Evolutionary conservation across 352 stramenopile genomes (phyloP).

Genomic region (Globisporangium megalacanthum): DNA sequence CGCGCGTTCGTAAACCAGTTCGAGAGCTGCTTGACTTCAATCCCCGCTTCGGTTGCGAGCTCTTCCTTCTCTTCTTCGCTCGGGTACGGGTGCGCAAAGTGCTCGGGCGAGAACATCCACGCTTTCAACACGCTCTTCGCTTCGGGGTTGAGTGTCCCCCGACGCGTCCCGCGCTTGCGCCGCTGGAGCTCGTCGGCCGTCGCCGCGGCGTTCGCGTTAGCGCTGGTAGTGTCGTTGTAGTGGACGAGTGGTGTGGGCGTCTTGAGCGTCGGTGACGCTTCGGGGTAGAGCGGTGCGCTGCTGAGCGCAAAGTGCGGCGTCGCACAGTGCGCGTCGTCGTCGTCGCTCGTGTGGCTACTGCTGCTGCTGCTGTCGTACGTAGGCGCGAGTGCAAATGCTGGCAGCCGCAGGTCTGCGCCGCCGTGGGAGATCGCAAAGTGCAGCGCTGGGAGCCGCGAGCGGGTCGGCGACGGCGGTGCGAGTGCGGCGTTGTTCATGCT

Average conservation of each 20-base stretch:
- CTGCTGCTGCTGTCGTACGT: conserved; percentile 8
- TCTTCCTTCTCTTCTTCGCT: conserved; percentile 88
- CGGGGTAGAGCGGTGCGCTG: conserved; percentile 20
- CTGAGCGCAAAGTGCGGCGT: conserved; percentile 28
- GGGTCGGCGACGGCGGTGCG: conserved; percentile 25
- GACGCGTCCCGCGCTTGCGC: conserved; percentile 77
- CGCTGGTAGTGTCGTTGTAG: background rate
- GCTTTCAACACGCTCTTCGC: conserved; percentile 86
- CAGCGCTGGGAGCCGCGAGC: conserved; percentile 53
- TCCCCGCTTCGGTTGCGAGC: conserved; percentile 67
- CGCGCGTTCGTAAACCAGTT: conserved; percentile 90
- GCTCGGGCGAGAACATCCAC: conserved; percentile 87
- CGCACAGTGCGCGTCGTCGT: conserved; percentile 20
- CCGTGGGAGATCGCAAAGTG: conserved; percentile 59
- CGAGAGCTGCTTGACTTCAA: conserved; percentile 86
- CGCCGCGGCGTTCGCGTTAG: background rate
- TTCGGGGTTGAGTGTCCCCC: conserved; percentile 75
- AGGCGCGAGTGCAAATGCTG: conserved; percentile 28
- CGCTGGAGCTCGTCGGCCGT: conserved; percentile 21
- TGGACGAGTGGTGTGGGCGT: conserved; percentile 2
- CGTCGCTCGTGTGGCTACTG: background rate
- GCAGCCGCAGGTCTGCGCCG: conserved; percentile 36
- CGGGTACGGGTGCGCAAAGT: conserved; percentile 85
- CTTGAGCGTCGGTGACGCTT: conserved; percentile 38
- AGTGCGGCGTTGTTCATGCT: background rate